A percentile compares a stretch with the other conserved stretches of the same genome.
These are phyloP conservation scores for Ogataea ganodermae DNA, from an alignment of 805 yeast genomes.

Conservation along the genomic window DNA sequence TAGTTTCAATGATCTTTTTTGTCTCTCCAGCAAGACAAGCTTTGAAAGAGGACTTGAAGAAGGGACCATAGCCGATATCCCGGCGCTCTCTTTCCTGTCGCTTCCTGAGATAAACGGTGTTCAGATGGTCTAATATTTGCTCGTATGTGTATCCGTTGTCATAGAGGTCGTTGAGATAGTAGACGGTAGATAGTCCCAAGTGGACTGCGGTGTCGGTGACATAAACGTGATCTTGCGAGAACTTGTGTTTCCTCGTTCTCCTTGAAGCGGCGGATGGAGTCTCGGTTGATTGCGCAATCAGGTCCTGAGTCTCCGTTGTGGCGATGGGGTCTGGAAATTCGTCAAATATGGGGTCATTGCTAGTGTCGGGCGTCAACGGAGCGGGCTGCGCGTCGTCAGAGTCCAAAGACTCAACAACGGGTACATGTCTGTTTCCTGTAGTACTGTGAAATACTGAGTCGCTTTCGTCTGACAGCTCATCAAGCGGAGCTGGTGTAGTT, in stretches of 20 bases:
- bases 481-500: not conserved
- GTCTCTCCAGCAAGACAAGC: slow-evolving; percentile 26
- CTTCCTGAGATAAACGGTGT: slow-evolving; percentile 25
- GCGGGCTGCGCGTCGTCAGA: slow-evolving; percentile 4
- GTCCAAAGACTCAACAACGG: slow-evolving; percentile 5
- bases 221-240: slow-evolving; percentile 39
- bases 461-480: slow-evolving; percentile 3
- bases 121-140: slow-evolving; percentile 31
- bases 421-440: not conserved
- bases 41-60: slow-evolving; percentile 26
- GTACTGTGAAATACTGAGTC: not conserved
- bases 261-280: slow-evolving; percentile 11
- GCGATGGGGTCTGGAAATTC: not conserved
- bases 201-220: slow-evolving; percentile 37
- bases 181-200: slow-evolving; percentile 34
- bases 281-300: slow-evolving; percentile 9
- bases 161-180: slow-evolving; percentile 31
- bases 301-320: not conserved
- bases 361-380: not conserved
- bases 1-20: slow-evolving; percentile 8
- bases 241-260: slow-evolving; percentile 33
- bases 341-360: not conserved
- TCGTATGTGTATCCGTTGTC: slow-evolving; percentile 33
- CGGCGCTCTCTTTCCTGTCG: slow-evolving; percentile 28
- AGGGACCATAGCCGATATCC: slow-evolving; percentile 34